Percentiles rank a stretch among this genome's conserved stretches.
Evolutionary conservation across 257 asterid genomes (phyloP).

Genomic region (Fraxinus quadrangulata): DNA sequence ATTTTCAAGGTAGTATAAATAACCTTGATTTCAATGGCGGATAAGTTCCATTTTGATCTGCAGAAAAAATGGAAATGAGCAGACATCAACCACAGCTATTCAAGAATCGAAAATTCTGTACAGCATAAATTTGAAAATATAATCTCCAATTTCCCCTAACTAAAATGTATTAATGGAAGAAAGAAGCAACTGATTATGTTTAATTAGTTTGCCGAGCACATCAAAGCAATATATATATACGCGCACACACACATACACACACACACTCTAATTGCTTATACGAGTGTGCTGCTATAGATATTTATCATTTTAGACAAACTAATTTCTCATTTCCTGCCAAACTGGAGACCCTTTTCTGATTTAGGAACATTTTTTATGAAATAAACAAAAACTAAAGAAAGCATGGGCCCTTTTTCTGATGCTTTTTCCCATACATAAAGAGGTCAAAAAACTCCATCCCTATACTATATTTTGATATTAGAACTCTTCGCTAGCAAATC

Average conservation of each 20-base stretch:
- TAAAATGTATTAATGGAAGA: slow-evolving; percentile 2
- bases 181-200: background rate
- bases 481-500: background rate
- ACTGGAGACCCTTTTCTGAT: background rate
- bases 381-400: background rate
- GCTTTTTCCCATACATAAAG: background rate
- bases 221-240: background rate
- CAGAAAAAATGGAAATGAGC: slow-evolving; percentile 29
- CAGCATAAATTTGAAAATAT: background rate
- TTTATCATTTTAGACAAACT: background rate
- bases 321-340: background rate
- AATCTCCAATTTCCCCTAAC: background rate
- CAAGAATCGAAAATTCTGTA: background rate
- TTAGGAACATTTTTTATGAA: too few species aligned
- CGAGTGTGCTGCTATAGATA: background rate
- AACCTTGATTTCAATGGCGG: slow-evolving; percentile 75
- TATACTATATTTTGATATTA: background rate
- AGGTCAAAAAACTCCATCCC: background rate
- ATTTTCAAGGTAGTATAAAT: slow-evolving; percentile 11
- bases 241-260: too few species aligned
- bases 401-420: background rate
- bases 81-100: slow-evolving; percentile 25
- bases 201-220: background rate
- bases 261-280: background rate
- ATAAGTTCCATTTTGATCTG: slow-evolving; percentile 85